Evolutionary conservation across 2,329 filamentous ascomycete species (phyloP), one percentile per base, ranked within the genome.

Genomic region (Alternaria dauci): DNA sequence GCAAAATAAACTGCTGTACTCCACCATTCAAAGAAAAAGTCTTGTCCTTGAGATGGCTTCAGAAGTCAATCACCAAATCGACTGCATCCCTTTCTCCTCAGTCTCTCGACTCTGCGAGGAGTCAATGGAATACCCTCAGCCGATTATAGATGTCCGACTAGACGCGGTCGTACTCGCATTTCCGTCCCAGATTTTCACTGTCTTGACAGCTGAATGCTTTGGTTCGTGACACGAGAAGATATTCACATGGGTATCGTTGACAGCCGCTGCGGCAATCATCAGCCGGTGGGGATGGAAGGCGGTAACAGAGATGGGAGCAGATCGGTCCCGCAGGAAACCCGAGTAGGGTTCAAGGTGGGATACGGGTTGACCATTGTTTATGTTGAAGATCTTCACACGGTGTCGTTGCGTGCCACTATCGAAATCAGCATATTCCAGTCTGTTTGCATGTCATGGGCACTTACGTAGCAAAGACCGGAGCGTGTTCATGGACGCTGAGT

Each of bases 251-350:
- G 94, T 88, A 75, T 97, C 94, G 57, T 93, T 92, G 43, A 92
- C 85, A 4, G 93, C 92, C 1, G 94, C 91, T 71, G 91, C 95
- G 36, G 93, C 94, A 63, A 99, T 85, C 78, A 97, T 89, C 81
- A 96, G 94, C 53, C 91, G 88, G 78, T 99, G 95, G 1, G 95
- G 95, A 80, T 99, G 95, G 83, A 98, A 99, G 0, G 94, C 91
- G 8, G 94, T 97, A 36, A 91, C 87, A 3, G 93, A 89, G 67
- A 99, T 96, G 1, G 95, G 91, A 7, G 89, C 88, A 58, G 90
- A 89, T 52, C 92, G 90, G 74, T 89, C 93, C 71, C 93, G 90
- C 16, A 96, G 83, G 82, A 96, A 96, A 75, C 91, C 93, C 47
- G 92, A 93, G 78, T 97, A 96, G 0, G 94, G 94, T 77, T 98